Conservation (phyloP, 192 early-diverging fungal genomes). For the Radiomyces spectabilis region DNA sequence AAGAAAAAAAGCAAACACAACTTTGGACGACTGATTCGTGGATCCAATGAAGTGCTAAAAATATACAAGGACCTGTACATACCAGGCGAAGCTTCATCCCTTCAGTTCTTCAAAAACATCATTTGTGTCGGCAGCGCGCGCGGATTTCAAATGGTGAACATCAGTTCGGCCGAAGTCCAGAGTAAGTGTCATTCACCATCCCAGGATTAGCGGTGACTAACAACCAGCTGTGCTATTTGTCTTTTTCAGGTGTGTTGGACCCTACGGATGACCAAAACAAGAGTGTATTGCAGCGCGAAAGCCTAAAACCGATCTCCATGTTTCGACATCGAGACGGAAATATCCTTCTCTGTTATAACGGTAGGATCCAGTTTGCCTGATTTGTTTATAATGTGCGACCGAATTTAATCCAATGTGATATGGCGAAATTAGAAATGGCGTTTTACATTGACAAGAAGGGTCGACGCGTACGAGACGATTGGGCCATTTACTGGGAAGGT, state of each 20-base stretch:
- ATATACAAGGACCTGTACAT: slow-evolving; percentile 87
- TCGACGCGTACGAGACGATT: slow-evolving; percentile 59
- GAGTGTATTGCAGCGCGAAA: slow-evolving; percentile 75
- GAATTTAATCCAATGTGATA: too few relatives aligned
- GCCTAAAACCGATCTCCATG: slow-evolving; percentile 71
- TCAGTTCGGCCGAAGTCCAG: slow-evolving; percentile 77
- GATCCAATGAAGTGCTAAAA: slow-evolving; percentile 34
- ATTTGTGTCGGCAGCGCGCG: slow-evolving; percentile 86
- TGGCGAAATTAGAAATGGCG: slow-evolving; percentile 74
- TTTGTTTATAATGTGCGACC: background rate
- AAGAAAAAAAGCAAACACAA: slow-evolving; percentile 36
- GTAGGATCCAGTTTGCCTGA: slow-evolving; percentile 25
- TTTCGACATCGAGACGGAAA: slow-evolving; percentile 71
- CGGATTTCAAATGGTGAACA: slow-evolving; percentile 91
- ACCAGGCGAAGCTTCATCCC: slow-evolving; percentile 77
- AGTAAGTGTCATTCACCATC: slow-evolving; percentile 7
- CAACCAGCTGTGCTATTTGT: background rate
- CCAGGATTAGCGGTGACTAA: background rate
- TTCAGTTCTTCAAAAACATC: slow-evolving; percentile 80
- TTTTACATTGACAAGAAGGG: slow-evolving; percentile 92
- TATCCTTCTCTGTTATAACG: slow-evolving; percentile 89
- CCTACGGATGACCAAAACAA: slow-evolving; percentile 70
- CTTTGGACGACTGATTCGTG: slow-evolving; percentile 37
- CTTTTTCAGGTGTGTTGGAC: slow-evolving; percentile 64
- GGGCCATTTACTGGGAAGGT: slow-evolving; percentile 86